Base-by-base conservation (phyloP, 1,139 yeast genomes). In the Diutina siamensis region DNA sequence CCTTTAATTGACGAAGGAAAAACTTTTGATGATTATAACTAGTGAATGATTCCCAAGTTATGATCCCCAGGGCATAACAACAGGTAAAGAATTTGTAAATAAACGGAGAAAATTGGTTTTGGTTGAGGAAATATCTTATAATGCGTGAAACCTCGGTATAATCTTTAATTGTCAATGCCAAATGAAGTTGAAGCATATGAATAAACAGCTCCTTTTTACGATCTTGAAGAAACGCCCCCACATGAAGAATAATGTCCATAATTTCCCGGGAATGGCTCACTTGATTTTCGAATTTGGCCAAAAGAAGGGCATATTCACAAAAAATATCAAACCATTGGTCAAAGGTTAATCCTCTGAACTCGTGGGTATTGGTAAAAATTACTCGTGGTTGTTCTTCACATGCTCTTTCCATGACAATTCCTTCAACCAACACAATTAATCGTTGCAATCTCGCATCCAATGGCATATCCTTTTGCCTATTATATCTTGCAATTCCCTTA, bases 11-110 rank as follows among this genome's bases (percentile, higher is more conserved):
- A 51, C 98, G 78, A 49, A 92, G 65, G 53, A 89, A 80, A 59
- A 80, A 92, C 60, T 92, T 92, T 55, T 89, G 97, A 56, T 87
- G 92, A 49, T 85, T 85, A 40, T 86, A 79, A 46, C 83, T 80
- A 44, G 86, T 79, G 57, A 82, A 82, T 5, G 74, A 66, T 35
- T 75, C 82, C 58, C 76, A 67, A 13, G 80, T 74, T 13, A 68
- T 68, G 9, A 68, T 62, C 1, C 89, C 85, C 0, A 94, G 77
- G 2, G 82, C 67, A 49, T 82, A 78, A 45, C 86, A 72, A 45
- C 83, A 75, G 55, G 83, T 63, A 58, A 86, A 87, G 31, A 87
- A 61, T 49, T 80, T 77, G 53, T 79, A 72, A 0, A 80, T 72
- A 50, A 79, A 80, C 38, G 85, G 80, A 25, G 85, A 78, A 60